Evolutionary conservation across 192 early-diverging fungal genomes (phyloP).

Genomic region (Jimgerdemannia lactiflua): DNA sequence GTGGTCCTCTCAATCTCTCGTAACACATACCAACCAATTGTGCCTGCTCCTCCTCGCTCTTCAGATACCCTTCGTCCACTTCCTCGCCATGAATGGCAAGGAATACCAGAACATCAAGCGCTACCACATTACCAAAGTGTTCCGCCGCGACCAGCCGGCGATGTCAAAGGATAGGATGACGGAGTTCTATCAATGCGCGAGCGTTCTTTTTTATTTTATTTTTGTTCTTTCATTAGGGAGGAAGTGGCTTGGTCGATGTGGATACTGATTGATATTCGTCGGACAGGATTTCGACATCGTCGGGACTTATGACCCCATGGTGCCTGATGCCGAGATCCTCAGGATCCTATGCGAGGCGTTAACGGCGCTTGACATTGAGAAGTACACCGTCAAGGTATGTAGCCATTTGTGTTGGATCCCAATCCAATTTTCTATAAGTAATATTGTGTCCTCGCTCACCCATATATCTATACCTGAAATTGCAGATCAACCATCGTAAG

Average conservation of each 20-base stretch:
- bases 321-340: slow-evolving; percentile 93
- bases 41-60: no score
- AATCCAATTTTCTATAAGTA: no score
- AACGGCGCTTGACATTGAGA: slow-evolving; percentile 74
- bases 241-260: background rate
- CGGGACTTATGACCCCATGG: slow-evolving; percentile 91
- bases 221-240: background rate
- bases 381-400: slow-evolving; percentile 84
- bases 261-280: background rate
- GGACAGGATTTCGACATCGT: slow-evolving; percentile 95
- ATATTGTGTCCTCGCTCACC: no score
- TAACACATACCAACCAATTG: no score
- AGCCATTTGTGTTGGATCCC: no score
- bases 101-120: slow-evolving; percentile 87
- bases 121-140: slow-evolving; percentile 98
- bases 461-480: background rate
- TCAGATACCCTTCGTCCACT: slow-evolving; percentile 83
- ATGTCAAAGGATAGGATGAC: slow-evolving; percentile 99
- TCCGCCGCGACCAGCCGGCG: slow-evolving; percentile 96
- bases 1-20: no score
- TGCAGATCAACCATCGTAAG: slow-evolving; percentile 90
- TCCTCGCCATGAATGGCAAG: slow-evolving; percentile 88
- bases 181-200: slow-evolving; percentile 82
- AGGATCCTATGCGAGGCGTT: slow-evolving; percentile 82
- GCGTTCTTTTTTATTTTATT: background rate